Evolutionary conservation across 805 yeast genomes (phyloP).

Genomic region (Nakazawaea populi): DNA sequence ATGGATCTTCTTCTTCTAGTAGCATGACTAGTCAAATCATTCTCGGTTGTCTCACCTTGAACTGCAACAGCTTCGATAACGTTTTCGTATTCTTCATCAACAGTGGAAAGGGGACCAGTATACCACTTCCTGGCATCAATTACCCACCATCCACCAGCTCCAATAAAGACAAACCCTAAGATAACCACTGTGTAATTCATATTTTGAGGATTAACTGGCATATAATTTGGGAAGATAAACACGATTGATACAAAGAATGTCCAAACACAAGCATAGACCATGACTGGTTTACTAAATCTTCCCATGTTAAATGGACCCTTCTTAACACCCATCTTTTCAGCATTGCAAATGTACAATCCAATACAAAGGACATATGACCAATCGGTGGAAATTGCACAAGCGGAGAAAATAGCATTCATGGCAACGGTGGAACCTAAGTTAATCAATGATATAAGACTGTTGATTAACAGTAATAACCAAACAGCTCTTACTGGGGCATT

Average conservation of each 20-base stretch:
- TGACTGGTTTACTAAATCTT: conserved; percentile 30
- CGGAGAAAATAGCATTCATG: conserved; percentile 49
- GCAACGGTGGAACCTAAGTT: conserved; percentile 37
- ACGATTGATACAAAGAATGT: conserved; percentile 40
- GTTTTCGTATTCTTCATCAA: conserved; percentile 28
- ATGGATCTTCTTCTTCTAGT: background rate
- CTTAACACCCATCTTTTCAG: conserved; percentile 37
- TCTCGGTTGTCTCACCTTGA: background rate
- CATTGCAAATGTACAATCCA: conserved; percentile 33
- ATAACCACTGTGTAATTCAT: conserved; percentile 55
- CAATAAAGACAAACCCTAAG: conserved; percentile 32
- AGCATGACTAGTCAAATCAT: background rate
- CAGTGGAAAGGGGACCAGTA: conserved; percentile 45
- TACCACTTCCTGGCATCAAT: conserved; percentile 51
- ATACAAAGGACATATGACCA: conserved; percentile 46
- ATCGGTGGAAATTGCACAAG: conserved; percentile 45
- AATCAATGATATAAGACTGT: conserved; percentile 39
- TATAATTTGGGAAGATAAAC: conserved; percentile 45
- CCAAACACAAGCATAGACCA: conserved; percentile 37
- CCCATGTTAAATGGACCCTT: conserved; percentile 49
- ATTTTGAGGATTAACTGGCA: conserved; percentile 33
- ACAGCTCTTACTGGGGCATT: conserved; percentile 38
- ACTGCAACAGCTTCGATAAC: conserved; percentile 11
- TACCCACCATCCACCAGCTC: conserved; percentile 36
- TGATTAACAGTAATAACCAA: conserved; percentile 33